phyloP scores from a whole-genome alignment of 2,329 filamentous ascomycete genomes.

The Anisogramma anomala region DNA sequence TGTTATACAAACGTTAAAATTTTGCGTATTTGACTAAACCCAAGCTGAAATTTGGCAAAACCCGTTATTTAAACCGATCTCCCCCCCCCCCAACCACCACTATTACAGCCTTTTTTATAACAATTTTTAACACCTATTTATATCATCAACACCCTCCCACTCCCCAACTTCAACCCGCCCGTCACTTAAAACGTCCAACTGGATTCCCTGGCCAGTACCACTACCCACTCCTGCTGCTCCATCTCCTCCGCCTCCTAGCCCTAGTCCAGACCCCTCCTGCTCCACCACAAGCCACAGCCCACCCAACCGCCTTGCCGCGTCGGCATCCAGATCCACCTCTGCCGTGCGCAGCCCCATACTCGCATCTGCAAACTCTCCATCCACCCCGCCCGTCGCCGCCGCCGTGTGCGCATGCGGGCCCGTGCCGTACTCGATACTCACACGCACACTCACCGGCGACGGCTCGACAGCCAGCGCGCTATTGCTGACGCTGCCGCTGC shows the following conservation, averaged over 20 bases:
- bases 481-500: conserved; percentile 22
- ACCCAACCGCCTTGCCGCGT: conserved; percentile 34
- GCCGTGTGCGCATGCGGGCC: conserved; percentile 56
- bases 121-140: no score
- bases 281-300: conserved; percentile 76
- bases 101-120: no score
- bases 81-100: neutral
- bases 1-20: no score
- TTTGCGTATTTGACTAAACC: no score
- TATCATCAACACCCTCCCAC: conserved; percentile 23
- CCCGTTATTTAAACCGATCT: no score
- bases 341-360: conserved; percentile 54
- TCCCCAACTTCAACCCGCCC: conserved; percentile 26
- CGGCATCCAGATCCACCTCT: conserved; percentile 64
- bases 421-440: conserved; percentile 62
- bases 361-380: conserved; percentile 64
- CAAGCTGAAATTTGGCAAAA: no score
- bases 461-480: no score
- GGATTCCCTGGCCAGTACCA: conserved; percentile 27
- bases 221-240: no score
- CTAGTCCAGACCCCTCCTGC: conserved; percentile 42
- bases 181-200: conserved; percentile 28
- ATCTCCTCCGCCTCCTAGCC: no score
- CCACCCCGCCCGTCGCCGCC: conserved; percentile 43
- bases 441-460: conserved; percentile 39